Evolutionary conservation across 2,329 filamentous ascomycete genomes (phyloP), one percentile per base, ranked within the genome.

Genomic region (Nemania abortiva): DNA sequence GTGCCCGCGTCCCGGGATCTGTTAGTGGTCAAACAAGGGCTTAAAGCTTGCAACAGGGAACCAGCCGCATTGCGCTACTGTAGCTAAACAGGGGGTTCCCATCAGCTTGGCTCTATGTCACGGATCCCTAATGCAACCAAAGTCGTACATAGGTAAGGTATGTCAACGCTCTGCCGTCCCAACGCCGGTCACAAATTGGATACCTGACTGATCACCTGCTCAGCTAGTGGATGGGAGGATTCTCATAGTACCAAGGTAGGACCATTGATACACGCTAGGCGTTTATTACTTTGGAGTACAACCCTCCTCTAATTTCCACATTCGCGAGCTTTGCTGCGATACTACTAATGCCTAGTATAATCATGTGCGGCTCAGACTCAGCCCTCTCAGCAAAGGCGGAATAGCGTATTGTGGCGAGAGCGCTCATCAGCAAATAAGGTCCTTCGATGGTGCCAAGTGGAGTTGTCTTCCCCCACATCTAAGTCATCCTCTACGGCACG

Each of bases 321-420:
- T 54, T n/a, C 2, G 29, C 47, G 42, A 57, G 34, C 50, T 45
- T 22, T 29, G 62, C 54, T 29, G 24, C 24, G 53, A 55, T 49
- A 37, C 24, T 27, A 57, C 10, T 1, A 18, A 18, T 11, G 7
- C 10, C 18, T 50, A 42, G 42, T 47, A 18, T n/a, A 49, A 56
- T 53, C 54, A 63, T 54, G 53, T 53, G 58, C 39, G 37, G 50
- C 24, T 62, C 63, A 45, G 37, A 20, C 24, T 58, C 58, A 62
- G 58, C 58, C 47, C 52, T 53, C 49, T 22, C 10, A 54, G 34
- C 37, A 37, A 54, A 24, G 50, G 10, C 31, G 7, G 15, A 7
- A 53, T 50, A 55, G 10, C 49, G 37, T 37, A 3, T 18, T 31
- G 11, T n/a, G 37, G 56, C 42, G 15, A 39, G 37, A 29, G 29